Evolutionary conservation across 2,329 filamentous ascomycete species (phyloP), one percentile per base, ranked within the genome.

Genomic region (Colletotrichum chlorophyti): DNA sequence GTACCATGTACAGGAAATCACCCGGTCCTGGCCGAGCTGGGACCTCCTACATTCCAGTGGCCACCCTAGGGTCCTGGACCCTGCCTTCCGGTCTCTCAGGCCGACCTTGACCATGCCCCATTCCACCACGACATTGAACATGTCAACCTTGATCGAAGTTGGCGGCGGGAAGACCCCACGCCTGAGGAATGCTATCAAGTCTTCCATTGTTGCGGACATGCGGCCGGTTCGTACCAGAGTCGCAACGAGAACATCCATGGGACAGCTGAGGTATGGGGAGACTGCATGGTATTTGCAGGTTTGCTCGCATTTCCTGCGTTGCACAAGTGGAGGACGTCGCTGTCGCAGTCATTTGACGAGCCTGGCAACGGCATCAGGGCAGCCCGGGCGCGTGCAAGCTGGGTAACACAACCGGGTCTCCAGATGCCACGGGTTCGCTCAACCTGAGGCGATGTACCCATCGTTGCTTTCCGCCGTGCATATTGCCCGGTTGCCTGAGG

Each of bases 131-230:
- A 23, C 26, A 37, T 15, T 40, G 34, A 23, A n/a, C n/a, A n/a
- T n/a, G n/a, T n/a, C n/a, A n/a, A n/a, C n/a, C n/a, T n/a, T n/a
- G n/a, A n/a, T n/a, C n/a, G n/a, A n/a, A n/a, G n/a, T n/a, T 24
- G 51, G 45, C 21, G 15, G 19, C 51, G 43, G 27, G 37, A 55
- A 34, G 31, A n/a, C 32, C 12, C 27, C 26, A 53, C 34, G 40
- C 21, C 19, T 29, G 38, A 21, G 43, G 51, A 59, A 55, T 55
- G 37, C 23, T 26, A 43, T 24, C 6, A 27, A 54, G 45, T 49
- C 26, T 45, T 21, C 45, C 35, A n/a, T 27, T 38, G 43, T 43
- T 37, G 37, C 31, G 43, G 42, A 34, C n/a, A n/a, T 43, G 29
- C 43, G 38, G 43, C 43, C 27, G 45, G 35, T 17, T 42, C 27